Base-by-base conservation (phyloP, 1,139 yeast genomes). In the Kurtzmaniella quercitrusa region DNA sequence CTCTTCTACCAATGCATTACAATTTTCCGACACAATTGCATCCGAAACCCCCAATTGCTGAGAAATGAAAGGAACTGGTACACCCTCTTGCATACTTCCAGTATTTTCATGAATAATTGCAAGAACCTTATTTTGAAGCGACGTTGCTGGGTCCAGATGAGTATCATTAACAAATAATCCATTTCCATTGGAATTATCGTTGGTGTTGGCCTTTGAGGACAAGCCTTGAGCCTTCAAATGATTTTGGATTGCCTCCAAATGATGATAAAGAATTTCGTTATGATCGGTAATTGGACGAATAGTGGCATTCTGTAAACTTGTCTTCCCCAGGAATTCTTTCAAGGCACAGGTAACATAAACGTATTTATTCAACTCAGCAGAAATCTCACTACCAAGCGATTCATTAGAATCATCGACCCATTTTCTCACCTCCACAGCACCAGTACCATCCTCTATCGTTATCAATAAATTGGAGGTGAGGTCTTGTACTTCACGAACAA, bases 361-460 rank as follows among this genome's bases (percentile, higher is more conserved):
- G 56, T 88, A 88, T 45, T 65, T 64, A 53, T 66, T 60, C 45
- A 61, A 51, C 42, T 55, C 54, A 16, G 58, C 55, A 12, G 51
- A 52, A 40, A 59, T 66, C 38, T 66, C 68, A 34, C 53, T 59
- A n/a, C 59, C 61, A 0, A 68, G 59, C 4, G 65, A 49, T 5
- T 68, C 58, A 33, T 63, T 58, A 37, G 68, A 71, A 30, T 80
- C 81, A 48, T 82, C 82, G 39, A 78, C 68, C 91, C 94, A 87
- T 50, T 76, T 75, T 51, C 86, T 76, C 36, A 86, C 75, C 38
- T 84, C 88, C 18, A 82, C 67, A 3, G 80, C 71, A 0, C 95
- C 95, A 0, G 96, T 85, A 3, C 96, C 95, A 57, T 91, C 97
- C 54, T 88, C 96, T 17, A 88, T 57, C 21, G 82, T 76, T 45